Percentiles rank a stretch among this genome's conserved stretches.
Evolutionary conservation across 257 asterid genomes (phyloP).

Genomic region (Voacanga thouarsii): DNA sequence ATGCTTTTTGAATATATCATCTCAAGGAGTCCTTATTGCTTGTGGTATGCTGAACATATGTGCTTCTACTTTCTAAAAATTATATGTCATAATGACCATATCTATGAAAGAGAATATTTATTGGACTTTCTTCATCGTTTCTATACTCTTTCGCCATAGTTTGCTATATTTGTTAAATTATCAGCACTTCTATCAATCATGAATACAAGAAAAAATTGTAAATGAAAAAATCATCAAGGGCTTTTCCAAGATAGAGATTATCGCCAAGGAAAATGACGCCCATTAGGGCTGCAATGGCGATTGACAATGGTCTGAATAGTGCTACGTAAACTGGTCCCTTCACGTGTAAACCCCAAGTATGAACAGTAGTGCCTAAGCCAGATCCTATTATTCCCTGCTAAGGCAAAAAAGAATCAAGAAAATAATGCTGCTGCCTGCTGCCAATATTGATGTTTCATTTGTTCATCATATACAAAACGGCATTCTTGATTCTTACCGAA

Average conservation of each 20-base stretch:
- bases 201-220: conserved; percentile 32
- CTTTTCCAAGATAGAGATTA: conserved; percentile 20
- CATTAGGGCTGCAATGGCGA: conserved; percentile 25
- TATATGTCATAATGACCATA: conserved; percentile 85
- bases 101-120: conserved; percentile 68
- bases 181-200: too few relatives aligned
- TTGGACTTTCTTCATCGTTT: conserved; percentile 40
- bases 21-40: conserved; percentile 8
- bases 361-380: conserved; percentile 7
- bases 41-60: conserved; percentile 13
- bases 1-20: conserved; percentile 21
- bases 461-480: neutral
- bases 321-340: conserved; percentile 31
- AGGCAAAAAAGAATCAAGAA: neutral
- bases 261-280: conserved; percentile 29
- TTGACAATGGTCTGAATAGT: conserved; percentile 27
- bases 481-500: conserved; percentile 8
- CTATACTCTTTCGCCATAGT: conserved; percentile 70
- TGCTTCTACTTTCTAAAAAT: conserved; percentile 24
- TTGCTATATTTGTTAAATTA: conserved; percentile 53
- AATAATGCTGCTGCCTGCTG: too few relatives aligned
- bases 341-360: conserved; percentile 26
- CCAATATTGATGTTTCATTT: neutral
- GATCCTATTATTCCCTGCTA: conserved; percentile 20
- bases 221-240: neutral